phyloP scores from a whole-genome alignment of 305 asterid species.

The Stenogyne calaminthoides region DNA sequence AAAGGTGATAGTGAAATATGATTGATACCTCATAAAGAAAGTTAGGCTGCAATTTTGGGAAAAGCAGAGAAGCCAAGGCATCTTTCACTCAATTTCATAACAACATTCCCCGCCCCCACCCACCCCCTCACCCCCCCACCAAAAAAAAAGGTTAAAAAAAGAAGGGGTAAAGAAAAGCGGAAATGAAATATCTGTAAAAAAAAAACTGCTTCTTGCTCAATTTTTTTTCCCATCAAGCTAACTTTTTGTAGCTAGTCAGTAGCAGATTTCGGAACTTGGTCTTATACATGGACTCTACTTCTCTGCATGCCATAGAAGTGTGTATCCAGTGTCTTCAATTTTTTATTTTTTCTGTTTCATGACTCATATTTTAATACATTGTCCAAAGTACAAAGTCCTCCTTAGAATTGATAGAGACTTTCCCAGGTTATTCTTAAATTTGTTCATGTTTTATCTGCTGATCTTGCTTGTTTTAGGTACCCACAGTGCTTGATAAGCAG shows the following conservation, averaged over 20 bases:
- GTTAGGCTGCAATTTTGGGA: no score
- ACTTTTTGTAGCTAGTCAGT: slow-evolving; percentile 3
- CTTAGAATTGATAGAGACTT: background rate
- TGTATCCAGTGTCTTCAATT: slow-evolving; percentile 5
- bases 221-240: background rate
- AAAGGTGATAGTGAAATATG: background rate
- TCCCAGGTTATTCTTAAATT: slow-evolving; percentile 15
- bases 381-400: slow-evolving; percentile 1
- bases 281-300: slow-evolving; percentile 2
- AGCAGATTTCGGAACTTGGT: slow-evolving; percentile 4
- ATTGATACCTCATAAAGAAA: no score
- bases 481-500: slow-evolving; percentile 90
- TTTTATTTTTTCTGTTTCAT: slow-evolving; percentile 27
- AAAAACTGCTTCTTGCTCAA: background rate
- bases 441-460: background rate
- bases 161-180: background rate
- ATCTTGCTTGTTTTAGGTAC: slow-evolving; percentile 65
- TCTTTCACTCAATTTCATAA: no score
- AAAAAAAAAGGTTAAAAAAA: no score
- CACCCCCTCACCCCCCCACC: no score
- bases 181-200: background rate
- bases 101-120: no score
- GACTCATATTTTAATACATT: background rate
- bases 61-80: no score
- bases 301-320: slow-evolving; percentile 5